Percentiles rank a stretch among this genome's conserved stretches.
These are phyloP conservation scores for Luffa acutangula DNA, from an alignment of 306 rosid species.

Conservation along the genomic window DNA sequence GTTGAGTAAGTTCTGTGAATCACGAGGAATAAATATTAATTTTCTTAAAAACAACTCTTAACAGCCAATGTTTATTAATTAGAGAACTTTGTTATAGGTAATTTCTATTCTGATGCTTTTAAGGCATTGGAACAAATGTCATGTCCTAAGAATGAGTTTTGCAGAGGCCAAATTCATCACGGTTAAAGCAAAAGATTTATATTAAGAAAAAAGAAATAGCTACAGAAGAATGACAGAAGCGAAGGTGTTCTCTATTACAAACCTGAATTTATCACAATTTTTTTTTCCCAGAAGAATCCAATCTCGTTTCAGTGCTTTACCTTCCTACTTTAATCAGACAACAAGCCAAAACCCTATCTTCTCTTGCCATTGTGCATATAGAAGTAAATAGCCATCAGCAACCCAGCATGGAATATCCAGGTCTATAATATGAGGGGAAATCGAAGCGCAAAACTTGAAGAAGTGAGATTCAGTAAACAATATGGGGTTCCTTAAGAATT, in stretches of 20 bases:
- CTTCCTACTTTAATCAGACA: constrained; percentile 13
- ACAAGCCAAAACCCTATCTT: constrained; percentile 22
- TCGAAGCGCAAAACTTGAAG: background rate
- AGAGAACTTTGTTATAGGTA: background rate
- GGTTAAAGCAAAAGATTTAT: background rate
- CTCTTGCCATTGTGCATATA: constrained; percentile 21
- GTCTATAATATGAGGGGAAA: background rate
- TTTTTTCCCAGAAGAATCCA: constrained; percentile 27
- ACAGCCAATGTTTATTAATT: background rate
- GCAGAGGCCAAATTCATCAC: constrained; percentile 3
- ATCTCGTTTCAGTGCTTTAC: constrained; percentile 18
- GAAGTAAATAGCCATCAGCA: constrained; percentile 17
- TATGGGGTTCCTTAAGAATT: constrained; percentile 31
- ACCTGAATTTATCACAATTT: constrained; percentile 21
- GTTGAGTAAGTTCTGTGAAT: background rate
- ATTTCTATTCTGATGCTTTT: background rate
- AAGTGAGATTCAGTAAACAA: background rate
- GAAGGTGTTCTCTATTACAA: constrained; percentile 19
- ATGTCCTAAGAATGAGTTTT: constrained; percentile 2
- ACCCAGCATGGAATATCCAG: constrained; percentile 26
- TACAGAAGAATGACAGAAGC: background rate
- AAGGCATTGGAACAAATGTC: background rate
- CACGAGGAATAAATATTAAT: background rate
- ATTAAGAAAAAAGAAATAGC: background rate
- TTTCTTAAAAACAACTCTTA: background rate